Evolutionary conservation across 2,329 filamentous ascomycete genomes (phyloP).

Genomic region (Aureobasidium pullulans): DNA sequence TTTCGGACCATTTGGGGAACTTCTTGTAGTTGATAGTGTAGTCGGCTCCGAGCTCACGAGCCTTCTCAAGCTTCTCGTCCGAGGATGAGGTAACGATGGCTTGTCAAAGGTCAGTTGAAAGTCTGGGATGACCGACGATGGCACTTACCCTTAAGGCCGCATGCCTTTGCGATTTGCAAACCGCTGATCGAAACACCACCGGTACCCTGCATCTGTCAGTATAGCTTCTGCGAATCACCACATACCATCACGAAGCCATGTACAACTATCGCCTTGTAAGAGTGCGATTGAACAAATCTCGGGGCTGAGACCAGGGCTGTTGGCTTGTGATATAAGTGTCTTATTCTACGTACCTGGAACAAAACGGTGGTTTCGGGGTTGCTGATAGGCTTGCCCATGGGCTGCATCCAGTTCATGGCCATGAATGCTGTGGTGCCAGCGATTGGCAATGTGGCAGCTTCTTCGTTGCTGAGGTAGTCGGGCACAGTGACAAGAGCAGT

Average conservation of each 20-base stretch:
- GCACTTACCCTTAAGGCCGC: slow-evolving; percentile 38
- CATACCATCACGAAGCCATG: not conserved
- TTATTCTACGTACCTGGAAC: slow-evolving; percentile 19
- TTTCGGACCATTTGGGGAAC: slow-evolving; percentile 52
- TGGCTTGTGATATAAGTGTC: not conserved
- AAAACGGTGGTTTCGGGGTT: slow-evolving; percentile 28
- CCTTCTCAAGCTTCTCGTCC: slow-evolving; percentile 29
- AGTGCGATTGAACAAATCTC: too few relatives aligned
- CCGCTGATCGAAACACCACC: slow-evolving; percentile 18
- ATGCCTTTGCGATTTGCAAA: slow-evolving; percentile 33
- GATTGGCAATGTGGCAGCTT: slow-evolving; percentile 35
- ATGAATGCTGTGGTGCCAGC: slow-evolving; percentile 46
- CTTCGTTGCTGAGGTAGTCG: slow-evolving; percentile 30
- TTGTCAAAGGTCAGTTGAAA: slow-evolving; percentile 27
- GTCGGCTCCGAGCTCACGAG: slow-evolving; percentile 51
- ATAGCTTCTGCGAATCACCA: not conserved
- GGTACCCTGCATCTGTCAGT: slow-evolving; percentile 19
- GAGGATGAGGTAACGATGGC: slow-evolving; percentile 27
- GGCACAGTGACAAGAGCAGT: slow-evolving; percentile 31
- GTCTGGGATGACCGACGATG: slow-evolving; percentile 24
- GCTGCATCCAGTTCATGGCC: slow-evolving; percentile 54
- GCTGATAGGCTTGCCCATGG: slow-evolving; percentile 45
- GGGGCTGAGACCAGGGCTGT: not conserved
- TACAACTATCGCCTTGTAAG: not conserved
- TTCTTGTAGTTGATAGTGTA: slow-evolving; percentile 56